phyloP scores from a whole-genome alignment of 2,329 filamentous ascomycete species.

The Cladophialophora carrionii region DNA sequence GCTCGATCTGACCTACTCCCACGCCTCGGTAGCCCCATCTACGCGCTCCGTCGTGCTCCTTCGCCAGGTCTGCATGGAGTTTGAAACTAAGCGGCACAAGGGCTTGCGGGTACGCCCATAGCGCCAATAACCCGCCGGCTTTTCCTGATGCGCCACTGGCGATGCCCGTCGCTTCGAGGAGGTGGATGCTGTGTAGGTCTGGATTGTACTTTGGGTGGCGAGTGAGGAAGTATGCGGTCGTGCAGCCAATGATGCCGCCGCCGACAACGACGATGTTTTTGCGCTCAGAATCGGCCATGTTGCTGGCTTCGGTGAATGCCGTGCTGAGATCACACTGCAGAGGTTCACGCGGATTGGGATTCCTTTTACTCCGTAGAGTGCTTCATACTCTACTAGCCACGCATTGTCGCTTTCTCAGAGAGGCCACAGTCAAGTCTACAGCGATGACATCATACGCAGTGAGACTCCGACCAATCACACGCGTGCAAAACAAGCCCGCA shows the following conservation, averaged over 20 bases:
- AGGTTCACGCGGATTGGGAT: neutral
- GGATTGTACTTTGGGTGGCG: slow-evolving; percentile 81
- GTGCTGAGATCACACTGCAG: neutral
- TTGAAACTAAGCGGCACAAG: slow-evolving; percentile 85
- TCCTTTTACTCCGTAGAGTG: neutral
- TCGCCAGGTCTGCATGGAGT: slow-evolving; percentile 81
- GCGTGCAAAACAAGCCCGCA: neutral
- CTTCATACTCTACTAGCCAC: neutral
- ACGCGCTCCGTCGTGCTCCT: slow-evolving; percentile 75
- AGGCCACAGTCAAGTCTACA: neutral
- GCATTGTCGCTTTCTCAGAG: neutral
- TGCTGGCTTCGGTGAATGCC: neutral
- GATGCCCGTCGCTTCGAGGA: slow-evolving; percentile 83
- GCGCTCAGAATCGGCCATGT: slow-evolving; percentile 26
- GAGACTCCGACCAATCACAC: neutral
- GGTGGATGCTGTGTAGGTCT: slow-evolving; percentile 73
- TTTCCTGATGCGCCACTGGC: slow-evolving; percentile 94
- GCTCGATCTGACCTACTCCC: slow-evolving; percentile 69
- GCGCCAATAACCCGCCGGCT: slow-evolving; percentile 83
- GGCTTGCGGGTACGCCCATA: slow-evolving; percentile 86
- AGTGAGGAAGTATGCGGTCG: slow-evolving; percentile 87
- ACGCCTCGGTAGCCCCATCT: slow-evolving; percentile 86
- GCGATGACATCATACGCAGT: neutral
- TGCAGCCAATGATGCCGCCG: slow-evolving; percentile 89
- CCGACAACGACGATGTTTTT: slow-evolving; percentile 54